phyloP scores from a whole-genome alignment of 1,284 basidiomycete genomes.

The Peniophora sp. region DNA sequence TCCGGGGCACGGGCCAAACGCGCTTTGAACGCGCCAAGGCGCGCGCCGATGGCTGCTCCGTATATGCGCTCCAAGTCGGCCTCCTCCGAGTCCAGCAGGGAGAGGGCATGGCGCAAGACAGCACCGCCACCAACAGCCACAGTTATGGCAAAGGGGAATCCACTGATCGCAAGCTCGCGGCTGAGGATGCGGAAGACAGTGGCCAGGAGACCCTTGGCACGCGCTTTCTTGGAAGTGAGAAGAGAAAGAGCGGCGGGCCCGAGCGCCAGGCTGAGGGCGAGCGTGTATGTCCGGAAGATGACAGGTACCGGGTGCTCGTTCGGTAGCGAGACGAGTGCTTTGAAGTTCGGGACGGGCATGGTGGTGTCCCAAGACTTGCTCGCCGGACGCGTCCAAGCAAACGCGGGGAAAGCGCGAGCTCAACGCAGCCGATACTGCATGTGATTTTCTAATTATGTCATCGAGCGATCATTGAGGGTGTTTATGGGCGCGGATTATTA shows the following conservation, averaged over 20 bases:
- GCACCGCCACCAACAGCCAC: conserved; percentile 56
- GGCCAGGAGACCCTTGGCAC: conserved; percentile 12
- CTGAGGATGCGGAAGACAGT: conserved; percentile 25
- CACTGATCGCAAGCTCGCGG: conserved; percentile 48
- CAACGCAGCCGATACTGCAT: no score
- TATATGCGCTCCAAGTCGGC: not conserved
- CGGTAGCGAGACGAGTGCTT: conserved; percentile 12
- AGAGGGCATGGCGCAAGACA: conserved; percentile 31
- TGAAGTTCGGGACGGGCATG: not conserved
- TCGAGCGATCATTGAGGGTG: no score
- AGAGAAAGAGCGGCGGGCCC: conserved; percentile 54
- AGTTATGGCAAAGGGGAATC: conserved; percentile 64
- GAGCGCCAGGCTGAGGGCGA: conserved; percentile 59
- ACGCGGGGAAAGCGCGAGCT: no score
- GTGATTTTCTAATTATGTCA: no score
- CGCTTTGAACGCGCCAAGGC: not conserved
- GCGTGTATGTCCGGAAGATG: conserved; percentile 55
- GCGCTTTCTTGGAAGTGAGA: conserved; percentile 25
- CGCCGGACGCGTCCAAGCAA: not conserved
- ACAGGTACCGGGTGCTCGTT: conserved; percentile 48
- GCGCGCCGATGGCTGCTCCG: not conserved
- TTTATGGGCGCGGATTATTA: no score
- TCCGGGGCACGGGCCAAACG: conserved; percentile 20
- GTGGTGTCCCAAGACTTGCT: not conserved
- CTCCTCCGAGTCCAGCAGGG: conserved; percentile 1